Base-by-base conservation (phyloP, 352 stramenopile genomes). In the Chrysophaeum taylorii region DNA sequence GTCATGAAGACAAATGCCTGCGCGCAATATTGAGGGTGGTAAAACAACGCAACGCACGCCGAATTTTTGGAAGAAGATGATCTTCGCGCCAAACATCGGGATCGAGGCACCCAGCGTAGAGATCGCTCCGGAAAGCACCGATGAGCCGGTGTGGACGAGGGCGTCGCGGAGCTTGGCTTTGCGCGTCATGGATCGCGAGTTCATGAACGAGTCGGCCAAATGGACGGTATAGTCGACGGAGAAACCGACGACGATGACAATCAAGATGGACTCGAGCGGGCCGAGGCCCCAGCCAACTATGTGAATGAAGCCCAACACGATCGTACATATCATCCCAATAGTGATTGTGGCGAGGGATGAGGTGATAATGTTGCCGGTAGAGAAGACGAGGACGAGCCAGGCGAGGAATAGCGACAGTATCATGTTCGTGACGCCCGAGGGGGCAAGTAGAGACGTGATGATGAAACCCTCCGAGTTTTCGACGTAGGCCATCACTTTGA, bases 151-250 rank as follows among this genome's bases (percentile, higher is more conserved):
- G 25, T 75, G 45, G 33, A 27, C 18, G 5, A 66, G 57, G 1
- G 57, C 57, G 57, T 66, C 57, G 12, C 2, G 15, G 36, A 66
- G 33, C 21, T 45, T 42, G 57, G 18, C 57, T n/a, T n/a, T n/a
- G n/a, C n/a, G n/a, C n/a, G n/a, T n/a, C n/a, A 14, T 15, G 2
- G 64, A 36, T 27, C 35, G 15, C 25, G 61, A 54, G 4, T 71
- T 33, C 37, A 68, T 71, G 64, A 79, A 82, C 42, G 27, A 61
- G 33, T 78, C 70, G 18, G 50, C 69, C 31, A 73, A 36, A 0
- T 81, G 76, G 18, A 81, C 73, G n/a, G 63, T 73, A 53, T 82
- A 82, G 69, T 82, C 78, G 5, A 82, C 76, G 18, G 52, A 73
- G 52, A 83, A 76, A 35, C 78, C 78, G 54, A 82, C 74, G 18